Percentiles rank a stretch among this genome's conserved stretches.
phyloP scores from a whole-genome alignment of 805 yeast species.

The Monosporozyma servazzii region DNA sequence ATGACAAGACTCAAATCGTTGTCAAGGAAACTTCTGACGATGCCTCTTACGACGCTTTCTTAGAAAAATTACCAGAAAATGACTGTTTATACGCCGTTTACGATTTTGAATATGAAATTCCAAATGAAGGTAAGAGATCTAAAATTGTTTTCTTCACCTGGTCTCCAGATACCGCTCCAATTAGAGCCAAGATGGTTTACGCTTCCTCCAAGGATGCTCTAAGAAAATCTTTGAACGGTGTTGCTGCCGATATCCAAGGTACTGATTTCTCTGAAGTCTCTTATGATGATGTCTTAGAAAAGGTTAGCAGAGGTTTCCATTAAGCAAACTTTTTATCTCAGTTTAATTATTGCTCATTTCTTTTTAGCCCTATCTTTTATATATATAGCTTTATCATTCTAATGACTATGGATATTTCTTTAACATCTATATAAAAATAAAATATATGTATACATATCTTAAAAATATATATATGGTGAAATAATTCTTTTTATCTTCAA shows the following conservation, averaged over 20 bases:
- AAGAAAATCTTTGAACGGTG: constrained; percentile 94
- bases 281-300: constrained; percentile 84
- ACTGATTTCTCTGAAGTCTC: constrained; percentile 97
- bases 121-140: constrained; percentile 90
- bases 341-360: not conserved
- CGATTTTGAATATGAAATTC: constrained; percentile 91
- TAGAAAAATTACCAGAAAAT: constrained; percentile 85
- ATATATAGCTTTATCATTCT: not conserved
- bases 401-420: not conserved
- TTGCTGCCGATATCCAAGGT: constrained; percentile 91
- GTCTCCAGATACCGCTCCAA: constrained; percentile 97
- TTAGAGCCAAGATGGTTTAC: constrained; percentile 94
- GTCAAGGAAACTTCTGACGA: constrained; percentile 78
- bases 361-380: not conserved
- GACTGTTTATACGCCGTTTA: constrained; percentile 95
- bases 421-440: not conserved
- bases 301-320: constrained; percentile 66
- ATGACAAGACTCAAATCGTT: constrained; percentile 79
- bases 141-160: constrained; percentile 69
- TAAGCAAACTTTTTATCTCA: constrained; percentile 13
- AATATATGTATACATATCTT: not conserved
- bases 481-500: not conserved
- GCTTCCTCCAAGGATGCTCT: constrained; percentile 97
- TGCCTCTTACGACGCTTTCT: constrained; percentile 71
- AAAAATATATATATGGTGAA: not conserved